Percentiles rank a stretch among this genome's conserved stretches.
phyloP scores from a whole-genome alignment of 208 protist species.

The Novymonas esmeraldas region DNA sequence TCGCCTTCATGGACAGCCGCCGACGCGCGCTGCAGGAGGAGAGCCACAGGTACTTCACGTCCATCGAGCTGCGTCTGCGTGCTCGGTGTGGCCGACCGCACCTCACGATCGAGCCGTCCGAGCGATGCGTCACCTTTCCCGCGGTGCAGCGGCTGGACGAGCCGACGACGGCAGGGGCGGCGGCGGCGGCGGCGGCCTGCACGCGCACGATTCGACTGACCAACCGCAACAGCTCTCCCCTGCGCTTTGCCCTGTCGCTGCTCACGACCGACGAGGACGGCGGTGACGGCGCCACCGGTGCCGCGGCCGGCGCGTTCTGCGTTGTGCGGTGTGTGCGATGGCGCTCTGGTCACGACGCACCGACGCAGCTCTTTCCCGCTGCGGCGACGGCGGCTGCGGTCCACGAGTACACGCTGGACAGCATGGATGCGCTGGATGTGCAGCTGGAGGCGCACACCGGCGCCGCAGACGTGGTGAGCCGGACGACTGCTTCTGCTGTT shows the following conservation, averaged over 20 bases:
- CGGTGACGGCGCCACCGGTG: not conserved
- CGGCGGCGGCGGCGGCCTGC: conserved; percentile 27
- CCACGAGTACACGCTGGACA: conserved; percentile 55
- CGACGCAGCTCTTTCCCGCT: conserved; percentile 7
- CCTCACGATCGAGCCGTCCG: conserved; percentile 76
- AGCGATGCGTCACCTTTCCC: conserved; percentile 47
- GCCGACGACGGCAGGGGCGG: not conserved
- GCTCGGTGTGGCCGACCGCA: conserved; percentile 72
- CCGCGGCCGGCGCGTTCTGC: conserved; percentile 6
- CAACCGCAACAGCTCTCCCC: conserved; percentile 73
- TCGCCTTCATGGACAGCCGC: conserved; percentile 57
- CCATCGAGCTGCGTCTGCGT: conserved; percentile 82
- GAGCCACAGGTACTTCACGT: conserved; percentile 65
- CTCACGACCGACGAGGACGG: not conserved
- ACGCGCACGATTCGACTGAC: conserved; percentile 73
- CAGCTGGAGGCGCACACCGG: conserved; percentile 33
- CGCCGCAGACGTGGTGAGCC: conserved; percentile 14
- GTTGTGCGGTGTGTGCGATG: conserved; percentile 23
- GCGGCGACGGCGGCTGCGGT: not conserved
- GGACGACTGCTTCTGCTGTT: not conserved
- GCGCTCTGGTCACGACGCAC: conserved; percentile 24
- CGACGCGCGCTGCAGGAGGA: conserved; percentile 48
- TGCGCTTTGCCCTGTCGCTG: conserved; percentile 68
- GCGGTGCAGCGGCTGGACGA: conserved; percentile 24
- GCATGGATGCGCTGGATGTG: conserved; percentile 69